These are phyloP conservation scores for Parietaria judaica DNA, from an alignment of 306 rosid species.

Conservation along the genomic window DNA sequence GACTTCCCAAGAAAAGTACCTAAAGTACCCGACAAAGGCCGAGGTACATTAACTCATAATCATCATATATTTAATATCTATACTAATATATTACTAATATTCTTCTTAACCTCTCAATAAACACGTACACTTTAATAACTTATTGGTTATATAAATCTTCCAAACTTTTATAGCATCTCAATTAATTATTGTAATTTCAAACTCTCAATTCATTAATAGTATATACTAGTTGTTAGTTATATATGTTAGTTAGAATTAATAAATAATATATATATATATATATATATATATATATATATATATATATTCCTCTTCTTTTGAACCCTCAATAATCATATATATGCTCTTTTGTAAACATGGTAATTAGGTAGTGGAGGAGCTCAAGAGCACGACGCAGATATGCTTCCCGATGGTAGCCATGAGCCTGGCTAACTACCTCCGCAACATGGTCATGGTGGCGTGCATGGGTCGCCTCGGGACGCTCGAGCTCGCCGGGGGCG, in stretches of 20 bases:
- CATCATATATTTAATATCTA: conserved; percentile 12
- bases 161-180: too few relatives aligned
- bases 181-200: too few relatives aligned
- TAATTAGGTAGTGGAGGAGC: conserved; percentile 71
- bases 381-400: conserved; percentile 50
- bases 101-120: too few relatives aligned
- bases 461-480: conserved; percentile 82
- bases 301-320: not conserved
- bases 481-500: conserved; percentile 63
- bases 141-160: too few relatives aligned
- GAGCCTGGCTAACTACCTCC: conserved; percentile 57
- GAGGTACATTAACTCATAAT: conserved; percentile 41
- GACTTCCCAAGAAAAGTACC: conserved; percentile 24
- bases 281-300: too few relatives aligned
- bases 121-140: too few relatives aligned
- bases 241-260: too few relatives aligned
- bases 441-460: conserved; percentile 54
- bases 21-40: conserved; percentile 40
- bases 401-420: conserved; percentile 70
- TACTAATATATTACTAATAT: too few relatives aligned
- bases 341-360: too few relatives aligned
- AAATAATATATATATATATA: too few relatives aligned
- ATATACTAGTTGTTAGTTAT: too few relatives aligned
- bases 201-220: too few relatives aligned
- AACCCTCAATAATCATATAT: not conserved